phyloP scores from a whole-genome alignment of 1,284 basidiomycete genomes.

The Apiotrichum brassicae region DNA sequence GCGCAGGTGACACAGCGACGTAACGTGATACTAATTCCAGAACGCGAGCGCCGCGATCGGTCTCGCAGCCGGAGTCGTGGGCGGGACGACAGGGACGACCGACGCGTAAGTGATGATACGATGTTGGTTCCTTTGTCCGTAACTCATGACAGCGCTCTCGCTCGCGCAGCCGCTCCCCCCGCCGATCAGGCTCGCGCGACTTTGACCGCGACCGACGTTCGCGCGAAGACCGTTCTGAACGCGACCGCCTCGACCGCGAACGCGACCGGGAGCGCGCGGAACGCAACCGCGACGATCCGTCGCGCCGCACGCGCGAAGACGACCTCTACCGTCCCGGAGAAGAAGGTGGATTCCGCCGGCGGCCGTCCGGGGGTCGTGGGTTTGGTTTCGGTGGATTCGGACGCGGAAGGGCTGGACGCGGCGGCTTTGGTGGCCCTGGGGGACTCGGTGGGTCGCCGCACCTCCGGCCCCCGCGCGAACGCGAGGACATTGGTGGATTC shows the following conservation, averaged over 20 bases:
- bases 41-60: no score
- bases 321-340: conserved; percentile 4
- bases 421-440: background rate
- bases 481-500: conserved; percentile 9
- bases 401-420: background rate
- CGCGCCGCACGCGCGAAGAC: conserved; percentile 8
- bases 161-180: no score
- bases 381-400: background rate
- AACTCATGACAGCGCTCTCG: no score
- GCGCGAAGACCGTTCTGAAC: conserved; percentile 1
- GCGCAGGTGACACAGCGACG: no score
- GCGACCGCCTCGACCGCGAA: conserved; percentile 3
- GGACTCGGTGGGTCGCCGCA: background rate
- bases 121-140: no score
- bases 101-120: no score
- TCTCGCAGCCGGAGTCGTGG: no score
- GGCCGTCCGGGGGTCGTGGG: background rate
- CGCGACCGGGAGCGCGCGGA: background rate
- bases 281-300: conserved; percentile 8
- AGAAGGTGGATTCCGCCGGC: conserved; percentile 10
- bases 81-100: no score
- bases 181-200: no score
- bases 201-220: conserved; percentile 1
- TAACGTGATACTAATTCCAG: no score
- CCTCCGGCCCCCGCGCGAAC: background rate